A percentile compares a stretch with the other conserved stretches of the same genome.
These are phyloP conservation scores for Bombardia bombarda DNA, from an alignment of 495 filamentous ascomycete species.

Conservation along the genomic window DNA sequence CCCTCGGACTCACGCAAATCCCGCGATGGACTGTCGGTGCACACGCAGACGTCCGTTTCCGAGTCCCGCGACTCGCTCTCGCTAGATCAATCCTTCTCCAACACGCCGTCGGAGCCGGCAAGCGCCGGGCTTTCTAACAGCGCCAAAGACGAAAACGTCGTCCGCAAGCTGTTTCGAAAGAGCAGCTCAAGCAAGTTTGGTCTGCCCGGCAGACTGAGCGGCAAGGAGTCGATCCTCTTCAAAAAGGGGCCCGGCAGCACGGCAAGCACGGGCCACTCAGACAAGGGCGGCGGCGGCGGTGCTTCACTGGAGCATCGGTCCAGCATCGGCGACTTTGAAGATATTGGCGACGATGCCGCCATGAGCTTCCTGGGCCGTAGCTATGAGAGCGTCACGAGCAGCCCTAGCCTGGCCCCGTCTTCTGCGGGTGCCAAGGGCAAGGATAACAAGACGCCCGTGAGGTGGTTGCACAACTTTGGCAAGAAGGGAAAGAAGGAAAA, in stretches of 20 bases:
- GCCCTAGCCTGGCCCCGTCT: conserved; percentile 29
- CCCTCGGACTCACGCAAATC: conserved; percentile 57
- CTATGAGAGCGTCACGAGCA: conserved; percentile 36
- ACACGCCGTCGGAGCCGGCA: conserved; percentile 54
- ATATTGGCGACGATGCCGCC: conserved; percentile 28
- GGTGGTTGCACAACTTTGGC: conserved; percentile 37
- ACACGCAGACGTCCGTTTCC: conserved; percentile 54
- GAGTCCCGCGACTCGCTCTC: conserved; percentile 64
- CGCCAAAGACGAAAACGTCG: conserved; percentile 42
- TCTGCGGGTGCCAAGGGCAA: conserved; percentile 7
- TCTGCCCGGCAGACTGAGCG: conserved; percentile 53
- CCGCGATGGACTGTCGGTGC: conserved; percentile 37
- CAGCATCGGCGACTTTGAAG: conserved; percentile 41
- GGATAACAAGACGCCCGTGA: conserved; percentile 25
- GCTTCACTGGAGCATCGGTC: conserved; percentile 28
- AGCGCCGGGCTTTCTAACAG: conserved; percentile 29
- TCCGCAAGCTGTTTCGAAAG: conserved; percentile 71
- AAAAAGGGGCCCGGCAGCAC: conserved; percentile 52
- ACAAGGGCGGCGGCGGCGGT: conserved; percentile 20
- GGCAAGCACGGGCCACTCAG: conserved; percentile 35
- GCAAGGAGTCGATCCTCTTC: conserved; percentile 53
- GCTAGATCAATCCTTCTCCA: conserved; percentile 59
- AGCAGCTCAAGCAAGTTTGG: conserved; percentile 75
- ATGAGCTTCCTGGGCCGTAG: conserved; percentile 25
- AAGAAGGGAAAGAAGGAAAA: conserved; percentile 44